Conservation (phyloP, 2,329 filamentous ascomycete genomes). For the Macroventuria anomochaeta region DNA sequence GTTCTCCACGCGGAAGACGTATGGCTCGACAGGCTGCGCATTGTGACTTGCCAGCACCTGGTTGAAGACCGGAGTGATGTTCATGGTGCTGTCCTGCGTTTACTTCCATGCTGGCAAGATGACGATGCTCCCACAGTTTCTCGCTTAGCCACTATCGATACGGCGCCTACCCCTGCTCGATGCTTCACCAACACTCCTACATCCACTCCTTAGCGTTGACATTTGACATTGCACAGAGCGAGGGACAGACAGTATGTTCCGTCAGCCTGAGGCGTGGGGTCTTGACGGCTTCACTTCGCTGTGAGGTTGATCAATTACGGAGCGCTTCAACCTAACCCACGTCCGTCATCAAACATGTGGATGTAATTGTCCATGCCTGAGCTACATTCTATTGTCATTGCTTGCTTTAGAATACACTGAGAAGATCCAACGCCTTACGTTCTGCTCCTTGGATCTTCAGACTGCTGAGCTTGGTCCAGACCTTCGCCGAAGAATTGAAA, state of each 20-base stretch:
- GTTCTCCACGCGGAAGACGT: constrained; percentile 48
- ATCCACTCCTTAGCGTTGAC: background rate
- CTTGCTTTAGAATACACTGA: too few relatives aligned
- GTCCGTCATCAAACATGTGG: too few relatives aligned
- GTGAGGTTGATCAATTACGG: background rate
- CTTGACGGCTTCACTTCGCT: background rate
- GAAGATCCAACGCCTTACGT: too few relatives aligned
- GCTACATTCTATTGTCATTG: too few relatives aligned
- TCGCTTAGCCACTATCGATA: constrained; percentile 25
- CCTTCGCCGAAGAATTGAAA: too few relatives aligned
- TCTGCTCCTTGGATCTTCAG: too few relatives aligned
- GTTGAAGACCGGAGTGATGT: constrained; percentile 74
- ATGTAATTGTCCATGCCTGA: too few relatives aligned
- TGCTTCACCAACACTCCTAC: constrained; percentile 12
- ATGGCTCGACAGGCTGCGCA: constrained; percentile 58
- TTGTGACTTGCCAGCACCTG: constrained; percentile 68
- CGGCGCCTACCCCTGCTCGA: constrained; percentile 5
- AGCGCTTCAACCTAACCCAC: background rate
- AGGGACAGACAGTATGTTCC: background rate
- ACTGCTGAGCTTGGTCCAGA: background rate
- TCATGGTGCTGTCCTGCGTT: constrained; percentile 44
- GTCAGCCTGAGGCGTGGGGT: too few relatives aligned
- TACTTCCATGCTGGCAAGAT: constrained; percentile 23
- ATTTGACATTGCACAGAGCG: background rate
- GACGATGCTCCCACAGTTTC: constrained; percentile 35